phyloP scores from a whole-genome alignment of 1,139 yeast genomes.

The Candida pseudocylindracea region DNA sequence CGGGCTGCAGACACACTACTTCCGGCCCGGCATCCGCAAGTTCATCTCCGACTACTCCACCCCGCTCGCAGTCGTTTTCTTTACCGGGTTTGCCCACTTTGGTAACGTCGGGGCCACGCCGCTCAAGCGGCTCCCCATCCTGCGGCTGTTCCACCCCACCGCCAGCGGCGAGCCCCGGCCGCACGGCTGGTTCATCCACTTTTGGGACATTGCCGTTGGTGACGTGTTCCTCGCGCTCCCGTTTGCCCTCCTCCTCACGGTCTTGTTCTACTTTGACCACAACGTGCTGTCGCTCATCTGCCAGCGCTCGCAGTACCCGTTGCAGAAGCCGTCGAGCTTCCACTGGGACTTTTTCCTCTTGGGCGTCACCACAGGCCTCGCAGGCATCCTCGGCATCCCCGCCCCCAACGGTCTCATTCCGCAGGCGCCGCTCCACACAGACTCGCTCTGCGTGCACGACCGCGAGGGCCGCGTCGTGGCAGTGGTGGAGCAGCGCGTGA shows the following conservation, averaged over 20 bases:
- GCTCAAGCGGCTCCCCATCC: conserved; percentile 46
- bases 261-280: conserved; percentile 82
- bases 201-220: conserved; percentile 53
- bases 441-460: conserved; percentile 44
- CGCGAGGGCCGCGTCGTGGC: conserved; percentile 19
- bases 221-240: conserved; percentile 81
- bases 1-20: conserved; percentile 36
- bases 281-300: conserved; percentile 87
- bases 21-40: conserved; percentile 37
- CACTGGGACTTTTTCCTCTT: conserved; percentile 82
- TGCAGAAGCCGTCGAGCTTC: conserved; percentile 70
- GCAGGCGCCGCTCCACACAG: conserved; percentile 88
- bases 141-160: conserved; percentile 61
- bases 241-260: conserved; percentile 67
- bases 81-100: conserved; percentile 80
- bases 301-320: conserved; percentile 61
- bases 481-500: conserved; percentile 77
- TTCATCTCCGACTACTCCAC: conserved; percentile 72
- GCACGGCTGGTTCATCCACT: conserved; percentile 57
- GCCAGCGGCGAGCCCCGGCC: conserved; percentile 12
- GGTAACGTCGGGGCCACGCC: conserved; percentile 14
- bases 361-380: conserved; percentile 69
- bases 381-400: conserved; percentile 79
- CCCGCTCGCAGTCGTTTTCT: conserved; percentile 64
- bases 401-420: conserved; percentile 95